Base-by-base conservation (phyloP, 805 yeast genomes). In the Saccharomycopsis capsularis region DNA sequence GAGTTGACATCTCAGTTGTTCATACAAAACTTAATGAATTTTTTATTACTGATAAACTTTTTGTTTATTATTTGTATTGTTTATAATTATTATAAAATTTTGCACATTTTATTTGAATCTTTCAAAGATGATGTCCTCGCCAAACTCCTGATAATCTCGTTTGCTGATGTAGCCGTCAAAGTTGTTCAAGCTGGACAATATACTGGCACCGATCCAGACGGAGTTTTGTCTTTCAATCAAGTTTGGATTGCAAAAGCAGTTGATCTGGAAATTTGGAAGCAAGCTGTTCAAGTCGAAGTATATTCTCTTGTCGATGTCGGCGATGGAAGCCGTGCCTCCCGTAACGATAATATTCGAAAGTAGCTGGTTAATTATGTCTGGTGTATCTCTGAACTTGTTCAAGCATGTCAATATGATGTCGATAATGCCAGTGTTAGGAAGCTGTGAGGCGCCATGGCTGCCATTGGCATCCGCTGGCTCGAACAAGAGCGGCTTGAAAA, bases 191-290 rank as follows among this genome's bases (percentile, higher is more conserved):
- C 85, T 78, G 5, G 89, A 79, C 47, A 85, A 69, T 27, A 86
- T 83, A 54, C 85, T 76, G 3, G 91, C 91, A 16, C 95, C 95
- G 40, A 85, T 74, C 91, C 93, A 85, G 3, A 84, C 73, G 32
- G 85, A 76, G 59, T 75, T 77, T 49, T 73, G 70, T 59, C 95
- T 73, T 63, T 85, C 95, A 42, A 70, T 68, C 6, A 78, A 60
- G 54, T 74, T 75, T 29, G 90, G 89, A 11, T 78, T 76, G 4
- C 87, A 79, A 57, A 79, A 85, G 30, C 82, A 69, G 56, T 87
- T 66, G 37, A 83, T 74, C 60, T 81, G 81, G 57, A 83, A 71
- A 49, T 85, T 86, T 3, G 91, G 87, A 53, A 85, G 76, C 52
- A 76, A 66, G 48, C 71, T 64, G 22, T 78, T 68, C 44, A 86